Conservation (phyloP, 805 yeast genomes). For the Metschnikowia colocasiae region DNA sequence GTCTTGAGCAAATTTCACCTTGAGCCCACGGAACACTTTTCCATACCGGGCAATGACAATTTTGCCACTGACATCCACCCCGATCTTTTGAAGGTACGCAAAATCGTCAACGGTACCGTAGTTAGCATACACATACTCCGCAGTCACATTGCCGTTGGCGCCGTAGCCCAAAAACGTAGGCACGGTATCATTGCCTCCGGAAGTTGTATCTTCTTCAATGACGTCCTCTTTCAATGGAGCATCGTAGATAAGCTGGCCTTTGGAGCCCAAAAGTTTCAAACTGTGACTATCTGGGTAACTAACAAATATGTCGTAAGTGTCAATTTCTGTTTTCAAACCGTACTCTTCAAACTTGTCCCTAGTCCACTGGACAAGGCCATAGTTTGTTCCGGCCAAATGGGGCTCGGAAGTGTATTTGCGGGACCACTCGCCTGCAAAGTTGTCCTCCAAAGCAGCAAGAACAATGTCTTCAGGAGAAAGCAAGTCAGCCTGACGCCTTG, state of each 20-base stretch:
- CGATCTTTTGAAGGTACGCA: conserved; percentile 31
- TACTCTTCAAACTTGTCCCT: conserved; percentile 49
- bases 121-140: conserved; percentile 55
- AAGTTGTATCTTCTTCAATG: conserved; percentile 38
- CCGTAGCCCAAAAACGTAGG: conserved; percentile 69
- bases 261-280: conserved; percentile 34
- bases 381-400: conserved; percentile 48
- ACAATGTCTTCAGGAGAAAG: conserved; percentile 15
- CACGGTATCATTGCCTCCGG: conserved; percentile 36
- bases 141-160: conserved; percentile 57
- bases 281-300: conserved; percentile 50
- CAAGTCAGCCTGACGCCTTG: neutral
- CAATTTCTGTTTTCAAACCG: conserved; percentile 51
- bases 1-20: conserved; percentile 58
- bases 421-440: conserved; percentile 52
- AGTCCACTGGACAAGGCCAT: conserved; percentile 54
- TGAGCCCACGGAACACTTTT: conserved; percentile 48
- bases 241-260: conserved; percentile 38
- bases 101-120: conserved; percentile 61
- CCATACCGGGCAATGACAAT: conserved; percentile 59
- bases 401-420: conserved; percentile 48
- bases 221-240: conserved; percentile 52
- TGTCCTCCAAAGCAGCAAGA: conserved; percentile 30
- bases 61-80: conserved; percentile 48
- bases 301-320: conserved; percentile 55